Percentiles rank a stretch among this genome's conserved stretches.
These are phyloP conservation scores for Barnettozyma populi DNA, from an alignment of 805 yeast genomes.

Conservation along the genomic window DNA sequence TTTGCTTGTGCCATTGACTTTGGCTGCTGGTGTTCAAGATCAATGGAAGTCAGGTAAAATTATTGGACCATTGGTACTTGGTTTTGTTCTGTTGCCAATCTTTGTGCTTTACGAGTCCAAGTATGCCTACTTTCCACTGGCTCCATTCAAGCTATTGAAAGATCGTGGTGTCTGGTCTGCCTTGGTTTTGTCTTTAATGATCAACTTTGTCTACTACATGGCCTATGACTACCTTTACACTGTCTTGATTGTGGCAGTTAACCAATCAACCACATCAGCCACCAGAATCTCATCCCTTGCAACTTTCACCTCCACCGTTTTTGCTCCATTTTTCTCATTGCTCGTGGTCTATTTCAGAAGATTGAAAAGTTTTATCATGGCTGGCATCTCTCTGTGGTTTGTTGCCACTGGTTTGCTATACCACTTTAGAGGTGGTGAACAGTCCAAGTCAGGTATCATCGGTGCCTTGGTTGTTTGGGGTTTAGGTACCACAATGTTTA, in stretches of 20 bases:
- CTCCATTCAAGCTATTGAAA: conserved; percentile 51
- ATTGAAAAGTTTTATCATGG: conserved; percentile 53
- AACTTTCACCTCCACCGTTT: conserved; percentile 56
- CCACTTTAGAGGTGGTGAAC: conserved; percentile 49
- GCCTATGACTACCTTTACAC: conserved; percentile 67
- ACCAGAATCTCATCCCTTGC: conserved; percentile 54
- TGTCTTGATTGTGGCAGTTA: conserved; percentile 57
- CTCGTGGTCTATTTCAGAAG: conserved; percentile 42
- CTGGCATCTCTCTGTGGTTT: conserved; percentile 55
- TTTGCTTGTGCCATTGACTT: conserved; percentile 64
- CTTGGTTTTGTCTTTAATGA: conserved; percentile 48
- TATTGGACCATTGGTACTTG: conserved; percentile 67
- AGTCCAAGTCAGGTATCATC: conserved; percentile 51
- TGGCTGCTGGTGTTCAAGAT: conserved; percentile 57
- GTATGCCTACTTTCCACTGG: conserved; percentile 54
- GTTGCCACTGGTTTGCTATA: conserved; percentile 53
- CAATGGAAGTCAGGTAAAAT: conserved; percentile 58
- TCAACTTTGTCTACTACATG: conserved; percentile 61
- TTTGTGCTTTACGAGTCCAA: conserved; percentile 55
- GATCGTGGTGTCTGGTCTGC: conserved; percentile 77
- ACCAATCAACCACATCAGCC: conserved; percentile 55
- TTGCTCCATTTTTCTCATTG: conserved; percentile 53
- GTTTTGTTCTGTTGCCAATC: conserved; percentile 54
- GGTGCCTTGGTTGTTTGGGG: conserved; percentile 63
- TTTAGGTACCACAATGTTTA: conserved; percentile 66